Evolutionary conservation across 2,329 filamentous ascomycete species (phyloP).

Genomic region (Fusarium irregulare): DNA sequence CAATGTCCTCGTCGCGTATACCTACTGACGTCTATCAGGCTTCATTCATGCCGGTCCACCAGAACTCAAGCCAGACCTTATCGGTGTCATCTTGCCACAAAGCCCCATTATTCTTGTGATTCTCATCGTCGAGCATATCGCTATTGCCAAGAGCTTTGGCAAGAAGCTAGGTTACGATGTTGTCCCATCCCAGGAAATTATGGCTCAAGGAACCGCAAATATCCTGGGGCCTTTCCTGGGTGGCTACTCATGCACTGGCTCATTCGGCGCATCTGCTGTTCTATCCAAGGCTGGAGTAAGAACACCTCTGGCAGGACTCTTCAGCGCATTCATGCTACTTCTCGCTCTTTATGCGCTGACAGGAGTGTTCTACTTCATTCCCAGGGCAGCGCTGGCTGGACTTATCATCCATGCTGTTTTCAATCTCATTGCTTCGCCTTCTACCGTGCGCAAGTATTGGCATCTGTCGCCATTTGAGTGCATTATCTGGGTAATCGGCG

Average conservation of each 20-base stretch:
- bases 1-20: too few relatives aligned
- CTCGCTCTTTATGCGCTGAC: conserved; percentile 82
- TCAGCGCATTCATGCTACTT: conserved; percentile 80
- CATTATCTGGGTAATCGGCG: conserved; percentile 79
- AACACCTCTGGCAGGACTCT: conserved; percentile 81
- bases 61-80: conserved; percentile 62
- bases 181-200: conserved; percentile 81
- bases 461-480: conserved; percentile 78
- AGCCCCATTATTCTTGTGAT: conserved; percentile 81
- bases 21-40: conserved; percentile 27
- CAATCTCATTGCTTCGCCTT: conserved; percentile 79
- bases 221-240: conserved; percentile 80
- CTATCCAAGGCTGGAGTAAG: conserved; percentile 86
- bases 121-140: conserved; percentile 83
- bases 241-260: conserved; percentile 58
- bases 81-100: conserved; percentile 68
- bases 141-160: conserved; percentile 85
- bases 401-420: conserved; percentile 88
- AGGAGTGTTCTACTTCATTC: conserved; percentile 84
- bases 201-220: conserved; percentile 82
- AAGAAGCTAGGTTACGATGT: conserved; percentile 83
- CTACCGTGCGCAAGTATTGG: conserved; percentile 83
- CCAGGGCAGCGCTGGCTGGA: conserved; percentile 74
- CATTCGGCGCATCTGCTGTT: conserved; percentile 77
- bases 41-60: conserved; percentile 58